These are phyloP conservation scores for Nakazawaea wickerhamii DNA, from an alignment of 805 yeast genomes.

Conservation along the genomic window DNA sequence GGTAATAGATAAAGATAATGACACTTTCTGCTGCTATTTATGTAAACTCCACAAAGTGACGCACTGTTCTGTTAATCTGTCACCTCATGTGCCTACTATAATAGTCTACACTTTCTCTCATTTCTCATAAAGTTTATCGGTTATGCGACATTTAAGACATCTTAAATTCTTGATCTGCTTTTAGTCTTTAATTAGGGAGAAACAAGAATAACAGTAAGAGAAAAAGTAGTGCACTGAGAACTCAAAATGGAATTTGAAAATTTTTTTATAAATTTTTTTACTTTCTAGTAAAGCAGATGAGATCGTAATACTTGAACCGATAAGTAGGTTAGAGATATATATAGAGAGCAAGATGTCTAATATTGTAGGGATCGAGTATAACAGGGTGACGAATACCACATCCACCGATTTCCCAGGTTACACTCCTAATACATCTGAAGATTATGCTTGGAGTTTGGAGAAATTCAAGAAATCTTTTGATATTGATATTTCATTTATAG, in stretches of 20 bases:
- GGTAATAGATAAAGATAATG: no score
- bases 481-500: slow-evolving; percentile 59
- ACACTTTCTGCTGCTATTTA: no score
- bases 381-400: slow-evolving; percentile 84
- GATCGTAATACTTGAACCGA: neutral
- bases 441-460: slow-evolving; percentile 77
- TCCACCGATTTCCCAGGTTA: slow-evolving; percentile 93
- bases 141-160: no score
- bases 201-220: neutral
- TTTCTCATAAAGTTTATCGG: no score
- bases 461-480: slow-evolving; percentile 65
- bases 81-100: no score
- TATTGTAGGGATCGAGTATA: slow-evolving; percentile 81
- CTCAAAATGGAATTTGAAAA: neutral
- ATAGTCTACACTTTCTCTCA: no score
- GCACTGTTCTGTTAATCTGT: no score
- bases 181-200: no score
- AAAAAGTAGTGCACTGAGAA: neutral
- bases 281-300: neutral
- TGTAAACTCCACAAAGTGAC: no score
- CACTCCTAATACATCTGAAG: slow-evolving; percentile 46
- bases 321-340: neutral
- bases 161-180: no score
- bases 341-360: slow-evolving; percentile 30
- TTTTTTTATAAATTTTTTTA: neutral